These are phyloP conservation scores for Penicillium paneum DNA, from an alignment of 2,329 filamentous ascomycete species.

Conservation along the genomic window DNA sequence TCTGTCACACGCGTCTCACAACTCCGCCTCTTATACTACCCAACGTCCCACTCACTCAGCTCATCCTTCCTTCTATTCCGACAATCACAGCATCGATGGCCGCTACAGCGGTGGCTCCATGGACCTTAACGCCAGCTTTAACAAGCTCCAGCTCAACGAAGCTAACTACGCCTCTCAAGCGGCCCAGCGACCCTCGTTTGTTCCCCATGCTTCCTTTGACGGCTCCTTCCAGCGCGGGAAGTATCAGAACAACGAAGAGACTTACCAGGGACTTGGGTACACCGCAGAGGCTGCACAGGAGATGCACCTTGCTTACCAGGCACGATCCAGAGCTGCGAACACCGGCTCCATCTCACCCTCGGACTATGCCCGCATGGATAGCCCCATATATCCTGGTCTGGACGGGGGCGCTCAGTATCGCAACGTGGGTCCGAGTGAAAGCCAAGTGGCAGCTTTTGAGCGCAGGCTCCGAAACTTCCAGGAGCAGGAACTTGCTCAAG, in stretches of 20 bases:
- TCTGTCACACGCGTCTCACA: slow-evolving; percentile 36
- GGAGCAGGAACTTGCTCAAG: slow-evolving; percentile 37
- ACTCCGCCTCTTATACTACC: slow-evolving; percentile 32
- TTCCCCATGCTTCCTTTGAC: slow-evolving; percentile 45
- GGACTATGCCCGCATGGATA: slow-evolving; percentile 47
- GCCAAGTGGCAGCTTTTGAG: slow-evolving; percentile 47
- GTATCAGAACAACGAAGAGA: slow-evolving; percentile 35
- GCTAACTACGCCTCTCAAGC: slow-evolving; percentile 34
- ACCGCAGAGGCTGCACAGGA: slow-evolving; percentile 30
- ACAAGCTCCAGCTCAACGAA: slow-evolving; percentile 38
- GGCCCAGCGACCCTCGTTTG: slow-evolving; percentile 29
- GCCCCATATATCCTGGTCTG: slow-evolving; percentile 46
- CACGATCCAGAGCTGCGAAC: slow-evolving; percentile 43
- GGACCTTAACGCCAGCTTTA: slow-evolving; percentile 32
- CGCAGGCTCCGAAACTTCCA: slow-evolving; percentile 50
- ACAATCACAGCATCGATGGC: slow-evolving; percentile 34
- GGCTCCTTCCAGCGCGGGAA: slow-evolving; percentile 46
- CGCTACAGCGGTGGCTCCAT: slow-evolving; percentile 29
- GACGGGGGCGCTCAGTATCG: slow-evolving; percentile 47
- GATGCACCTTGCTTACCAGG: slow-evolving; percentile 36
- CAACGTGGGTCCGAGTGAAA: slow-evolving; percentile 41
- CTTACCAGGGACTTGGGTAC: slow-evolving; percentile 30
- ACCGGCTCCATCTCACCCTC: slow-evolving; percentile 47
- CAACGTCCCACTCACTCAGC: slow-evolving; percentile 38
- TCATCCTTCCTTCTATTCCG: slow-evolving; percentile 41